Evolutionary conservation across 2,329 filamentous ascomycete species (phyloP).

Genomic region (Aureobasidium musti): DNA sequence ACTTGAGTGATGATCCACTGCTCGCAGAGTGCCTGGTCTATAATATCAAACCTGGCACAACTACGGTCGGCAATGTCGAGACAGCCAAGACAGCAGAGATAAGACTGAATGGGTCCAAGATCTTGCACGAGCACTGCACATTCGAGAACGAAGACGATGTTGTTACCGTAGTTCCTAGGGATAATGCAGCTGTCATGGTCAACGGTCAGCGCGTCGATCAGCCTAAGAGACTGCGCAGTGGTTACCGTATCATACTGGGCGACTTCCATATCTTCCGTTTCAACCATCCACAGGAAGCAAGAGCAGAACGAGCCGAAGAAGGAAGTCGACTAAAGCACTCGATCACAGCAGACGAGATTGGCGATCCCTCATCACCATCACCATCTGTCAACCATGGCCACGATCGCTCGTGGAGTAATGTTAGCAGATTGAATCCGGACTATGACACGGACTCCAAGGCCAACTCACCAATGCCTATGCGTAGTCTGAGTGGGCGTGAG

Average conservation of each 20-base stretch:
- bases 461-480: slow-evolving; percentile 70
- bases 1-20: slow-evolving; percentile 77
- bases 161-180: slow-evolving; percentile 85
- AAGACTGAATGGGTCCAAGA: slow-evolving; percentile 88
- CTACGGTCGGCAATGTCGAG: slow-evolving; percentile 92
- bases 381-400: slow-evolving; percentile 62
- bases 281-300: slow-evolving; percentile 95
- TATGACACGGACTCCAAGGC: slow-evolving; percentile 72
- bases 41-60: slow-evolving; percentile 93
- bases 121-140: slow-evolving; percentile 86
- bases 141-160: slow-evolving; percentile 93
- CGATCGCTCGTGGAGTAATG: slow-evolving; percentile 64
- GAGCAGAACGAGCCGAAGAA: slow-evolving; percentile 85
- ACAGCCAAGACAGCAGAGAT: slow-evolving; percentile 83
- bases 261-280: slow-evolving; percentile 99
- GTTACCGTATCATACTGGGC: slow-evolving; percentile 90
- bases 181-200: slow-evolving; percentile 97
- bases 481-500: slow-evolving; percentile 65
- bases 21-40: slow-evolving; percentile 96
- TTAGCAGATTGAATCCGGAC: slow-evolving; percentile 79
- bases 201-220: slow-evolving; percentile 90
- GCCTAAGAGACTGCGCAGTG: slow-evolving; percentile 81
- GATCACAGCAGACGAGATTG: slow-evolving; percentile 64
- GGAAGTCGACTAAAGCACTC: slow-evolving; percentile 82
- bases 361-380: slow-evolving; percentile 57